phyloP scores from a whole-genome alignment of 805 yeast species.

The Ogataea corticis region DNA sequence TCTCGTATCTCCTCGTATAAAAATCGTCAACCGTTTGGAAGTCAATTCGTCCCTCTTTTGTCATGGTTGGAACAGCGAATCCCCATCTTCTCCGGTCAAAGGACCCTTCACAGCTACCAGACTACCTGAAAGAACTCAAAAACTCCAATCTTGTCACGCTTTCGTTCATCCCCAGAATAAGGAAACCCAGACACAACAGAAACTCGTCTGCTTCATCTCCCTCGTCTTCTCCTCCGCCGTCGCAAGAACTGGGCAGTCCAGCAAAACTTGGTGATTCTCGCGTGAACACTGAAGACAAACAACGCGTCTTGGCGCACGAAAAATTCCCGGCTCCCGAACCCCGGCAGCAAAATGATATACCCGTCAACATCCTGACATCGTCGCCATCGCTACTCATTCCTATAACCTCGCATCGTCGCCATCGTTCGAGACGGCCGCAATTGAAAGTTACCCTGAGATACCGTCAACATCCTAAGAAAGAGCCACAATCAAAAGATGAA shows the following conservation, averaged over 20 bases:
- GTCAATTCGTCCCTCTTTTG: background rate
- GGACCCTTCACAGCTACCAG: slow-evolving; percentile 22
- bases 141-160: slow-evolving; percentile 26
- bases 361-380: slow-evolving; percentile 7
- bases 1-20: no score
- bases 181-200: slow-evolving; percentile 3
- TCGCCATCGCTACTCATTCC: slow-evolving; percentile 18
- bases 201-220: background rate
- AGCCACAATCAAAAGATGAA: background rate
- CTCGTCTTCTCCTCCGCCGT: background rate
- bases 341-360: slow-evolving; percentile 6
- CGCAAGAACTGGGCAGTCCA: background rate
- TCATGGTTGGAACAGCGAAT: background rate
- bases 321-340: background rate
- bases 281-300: background rate
- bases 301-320: background rate
- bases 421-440: background rate
- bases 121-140: slow-evolving; percentile 23
- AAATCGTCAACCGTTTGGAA: no score
- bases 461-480: background rate
- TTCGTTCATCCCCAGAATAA: slow-evolving; percentile 22
- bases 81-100: slow-evolving; percentile 23
- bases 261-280: background rate
- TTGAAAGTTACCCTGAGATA: slow-evolving; percentile 6
- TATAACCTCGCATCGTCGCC: slow-evolving; percentile 12